phyloP scores from a whole-genome alignment of 2,329 filamentous ascomycete species.

The Graphilbum fragrans region DNA sequence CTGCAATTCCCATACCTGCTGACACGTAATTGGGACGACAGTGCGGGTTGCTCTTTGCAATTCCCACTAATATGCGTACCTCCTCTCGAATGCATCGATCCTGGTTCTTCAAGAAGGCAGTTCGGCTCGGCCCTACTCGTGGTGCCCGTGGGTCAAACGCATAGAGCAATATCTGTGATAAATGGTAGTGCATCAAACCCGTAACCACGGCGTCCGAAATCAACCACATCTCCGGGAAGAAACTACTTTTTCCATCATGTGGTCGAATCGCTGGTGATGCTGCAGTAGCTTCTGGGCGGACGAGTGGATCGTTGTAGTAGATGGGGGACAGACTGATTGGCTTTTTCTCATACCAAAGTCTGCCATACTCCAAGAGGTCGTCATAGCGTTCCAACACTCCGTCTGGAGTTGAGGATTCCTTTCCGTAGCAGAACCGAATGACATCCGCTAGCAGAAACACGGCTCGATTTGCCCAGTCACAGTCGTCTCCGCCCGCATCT shows the following conservation, averaged over 20 bases:
- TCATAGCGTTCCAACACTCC: neutral
- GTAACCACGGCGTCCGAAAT: neutral
- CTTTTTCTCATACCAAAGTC: neutral
- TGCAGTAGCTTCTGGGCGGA: no score
- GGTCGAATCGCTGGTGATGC: neutral
- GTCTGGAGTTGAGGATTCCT: neutral
- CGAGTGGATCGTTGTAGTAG: neutral
- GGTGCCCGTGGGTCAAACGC: slow-evolving; percentile 3
- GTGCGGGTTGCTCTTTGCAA: neutral
- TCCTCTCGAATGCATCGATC: neutral
- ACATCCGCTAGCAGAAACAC: slow-evolving; percentile 1
- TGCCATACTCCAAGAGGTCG: neutral
- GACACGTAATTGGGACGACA: slow-evolving; percentile 1
- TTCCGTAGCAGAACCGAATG: slow-evolving; percentile 1
- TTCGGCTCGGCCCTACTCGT: neutral
- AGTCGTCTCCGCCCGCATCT: neutral
- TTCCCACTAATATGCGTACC: neutral
- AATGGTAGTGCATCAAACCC: slow-evolving; percentile 1
- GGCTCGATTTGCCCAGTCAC: slow-evolving; percentile 1
- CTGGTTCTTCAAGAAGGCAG: neutral
- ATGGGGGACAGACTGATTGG: neutral
- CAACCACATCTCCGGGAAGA: slow-evolving; percentile 3
- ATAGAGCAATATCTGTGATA: neutral
- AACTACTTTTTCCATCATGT: neutral
- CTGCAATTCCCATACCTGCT: slow-evolving; percentile 1